Conservation (phyloP, 306 rosid species). For the Morella rubra region DNA sequence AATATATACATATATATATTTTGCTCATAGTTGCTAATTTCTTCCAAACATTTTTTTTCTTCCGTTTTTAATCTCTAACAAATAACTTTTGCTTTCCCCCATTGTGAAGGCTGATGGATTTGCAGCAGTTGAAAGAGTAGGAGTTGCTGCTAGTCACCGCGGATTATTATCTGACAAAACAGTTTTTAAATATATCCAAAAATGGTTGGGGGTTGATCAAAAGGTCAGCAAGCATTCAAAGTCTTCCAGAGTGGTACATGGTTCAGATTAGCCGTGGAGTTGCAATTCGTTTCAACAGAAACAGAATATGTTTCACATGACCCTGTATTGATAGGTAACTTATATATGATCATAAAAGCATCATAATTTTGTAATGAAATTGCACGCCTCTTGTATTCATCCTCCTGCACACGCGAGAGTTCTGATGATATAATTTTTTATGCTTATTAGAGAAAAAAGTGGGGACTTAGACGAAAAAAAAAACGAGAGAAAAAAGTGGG, state of each 20-base stretch:
- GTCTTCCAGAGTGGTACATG: constrained; percentile 66
- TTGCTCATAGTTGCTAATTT: too few relatives aligned
- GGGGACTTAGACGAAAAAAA: too few relatives aligned
- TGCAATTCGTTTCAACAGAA: constrained; percentile 18
- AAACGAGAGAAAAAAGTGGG: too few relatives aligned
- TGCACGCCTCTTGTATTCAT: background rate
- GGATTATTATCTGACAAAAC: constrained; percentile 49
- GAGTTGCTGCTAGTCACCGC: constrained; percentile 64
- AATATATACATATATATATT: too few relatives aligned
- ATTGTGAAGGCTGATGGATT: constrained; percentile 82
- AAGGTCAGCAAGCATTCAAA: constrained; percentile 38
- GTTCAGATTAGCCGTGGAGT: constrained; percentile 32
- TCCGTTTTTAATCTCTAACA: background rate
- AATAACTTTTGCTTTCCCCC: constrained; percentile 12
- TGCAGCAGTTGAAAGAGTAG: constrained; percentile 67
- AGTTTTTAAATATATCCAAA: constrained; percentile 53
- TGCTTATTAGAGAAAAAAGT: background rate
- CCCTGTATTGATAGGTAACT: background rate
- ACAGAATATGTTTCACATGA: background rate
- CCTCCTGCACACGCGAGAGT: background rate
- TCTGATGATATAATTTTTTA: background rate
- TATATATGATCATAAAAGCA: background rate
- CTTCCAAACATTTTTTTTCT: background rate
- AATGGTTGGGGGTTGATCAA: constrained; percentile 72
- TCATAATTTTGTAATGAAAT: background rate